Evolutionary conservation across 1,139 yeast species (phyloP), one percentile per base, ranked within the genome.

Genomic region (Protomyces inouyei): DNA sequence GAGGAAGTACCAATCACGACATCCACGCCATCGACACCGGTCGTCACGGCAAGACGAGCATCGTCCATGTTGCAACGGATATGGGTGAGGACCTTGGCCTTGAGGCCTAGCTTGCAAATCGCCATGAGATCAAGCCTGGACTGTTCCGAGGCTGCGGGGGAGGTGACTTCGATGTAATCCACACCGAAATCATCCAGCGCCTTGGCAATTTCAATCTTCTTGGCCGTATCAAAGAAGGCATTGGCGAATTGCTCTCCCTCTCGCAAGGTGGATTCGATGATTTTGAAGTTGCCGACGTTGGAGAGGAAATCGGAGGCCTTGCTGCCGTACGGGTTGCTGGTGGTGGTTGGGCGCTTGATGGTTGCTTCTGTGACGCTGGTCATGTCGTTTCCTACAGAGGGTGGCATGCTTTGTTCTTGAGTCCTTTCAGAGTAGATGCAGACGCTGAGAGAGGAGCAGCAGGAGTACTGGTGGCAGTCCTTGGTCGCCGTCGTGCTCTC

Each of bases 161-260:
- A 91, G 38, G 98, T 93, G 75, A 93, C 83, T 79, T 93, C 98
- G 71, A 93, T 93, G 80, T 93, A 93, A 78, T 93, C 98, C 64
- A 91, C 98, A 72, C 98, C 98, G 74, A 93, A 93, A 73, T 92
- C 98, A 76, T 92, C 98, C 69, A 93, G 81, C 18, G 98, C 98
- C 81, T 87, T 92, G 72, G 98, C 98, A 69, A 93, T 93, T 77
- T 92, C 97, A 70, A 93, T 92, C 81, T 93, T 93, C 82, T 90
- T 93, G 75, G 88, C 98, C 57, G 98, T 91, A 72, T 85, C 80
- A 79, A 93, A 93, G 77, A 92, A 93, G 10, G 98, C 97, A 75
- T 92, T 93, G 73, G 98, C 97, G 76, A 93, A 93, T 77, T 93
- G 98, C 79, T 93, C 98, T 76, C 98, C 98, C 78, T 93, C 98